Evolutionary conservation across 495 filamentous ascomycete genomes (phyloP), one percentile per base, ranked within the genome.

Genomic region (Filosporella fistucella): DNA sequence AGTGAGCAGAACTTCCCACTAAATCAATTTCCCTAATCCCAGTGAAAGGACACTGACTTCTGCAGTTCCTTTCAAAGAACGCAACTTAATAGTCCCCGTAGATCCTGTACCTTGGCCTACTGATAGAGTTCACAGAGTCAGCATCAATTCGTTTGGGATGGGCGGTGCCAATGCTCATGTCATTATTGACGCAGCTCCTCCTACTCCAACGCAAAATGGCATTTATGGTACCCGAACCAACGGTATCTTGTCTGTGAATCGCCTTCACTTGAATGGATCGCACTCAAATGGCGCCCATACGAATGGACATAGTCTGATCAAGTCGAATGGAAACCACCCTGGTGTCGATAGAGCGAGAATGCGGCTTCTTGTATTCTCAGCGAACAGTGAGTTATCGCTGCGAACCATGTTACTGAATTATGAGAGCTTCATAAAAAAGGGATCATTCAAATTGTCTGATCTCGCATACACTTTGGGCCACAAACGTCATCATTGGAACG

Each of bases 101-200:
- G 62, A 67, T 1, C 75, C 79, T 2, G 28, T 23, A 12, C 34
- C 49, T 2, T 52, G 49, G 49, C 49, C 49, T 2, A 1, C 2
- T 4, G 21, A 23, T 2, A 14, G 2, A 2, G 6, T 34, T 7
- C 5, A 26, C 20, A 16, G 49, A 14, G 36, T 47, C 14, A 30
- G 33, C 13, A 24, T 52, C 17, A 54, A 54, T 18, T 47, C 47
- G 71, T 81, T 77, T 40, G 79, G 80, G 0, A 77, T 70, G 51
- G 80, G 79, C 6, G 79, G 80, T 5, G 59, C 73, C 14, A 83
- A 83, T 51, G 66, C 68, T 0, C 78, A 84, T 49, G 65, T 63
- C 3, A 66, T 84, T 30, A 9, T 84, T 1, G 79, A 82, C 29
- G 66, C 22, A 12, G 51, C 56, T 14, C 39, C 23, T 8, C 23